Evolutionary conservation across 2,329 filamentous ascomycete genomes (phyloP).

Genomic region (Pseudocercospora pini-densiflorae): DNA sequence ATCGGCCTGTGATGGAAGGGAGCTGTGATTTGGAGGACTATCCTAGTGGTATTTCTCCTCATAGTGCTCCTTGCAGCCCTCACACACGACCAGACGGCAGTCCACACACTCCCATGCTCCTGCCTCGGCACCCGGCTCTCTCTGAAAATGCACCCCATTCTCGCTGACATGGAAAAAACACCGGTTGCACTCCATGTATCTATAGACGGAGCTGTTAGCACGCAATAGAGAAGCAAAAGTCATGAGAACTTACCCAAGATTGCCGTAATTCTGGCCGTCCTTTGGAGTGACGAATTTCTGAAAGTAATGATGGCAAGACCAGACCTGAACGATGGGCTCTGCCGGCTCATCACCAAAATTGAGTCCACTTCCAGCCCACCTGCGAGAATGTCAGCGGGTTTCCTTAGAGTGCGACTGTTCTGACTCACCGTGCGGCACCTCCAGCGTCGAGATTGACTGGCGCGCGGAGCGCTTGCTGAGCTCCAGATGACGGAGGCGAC

Average conservation of each 20-base stretch:
- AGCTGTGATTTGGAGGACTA: neutral
- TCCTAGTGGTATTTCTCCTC: neutral
- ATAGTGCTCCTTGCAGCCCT: constrained; percentile 10
- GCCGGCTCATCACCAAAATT: constrained; percentile 46
- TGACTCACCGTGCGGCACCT: constrained; percentile 23
- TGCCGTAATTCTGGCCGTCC: constrained; percentile 25
- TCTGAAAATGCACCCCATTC: neutral
- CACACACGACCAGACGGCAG: constrained; percentile 14
- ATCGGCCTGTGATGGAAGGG: neutral
- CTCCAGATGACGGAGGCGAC: neutral
- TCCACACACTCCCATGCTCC: constrained; percentile 13
- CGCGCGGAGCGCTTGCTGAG: constrained; percentile 6
- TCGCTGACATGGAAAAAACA: constrained; percentile 10
- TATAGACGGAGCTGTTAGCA: neutral
- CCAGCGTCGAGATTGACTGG: constrained; percentile 43
- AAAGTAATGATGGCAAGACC: constrained; percentile 36
- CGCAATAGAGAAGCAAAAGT: neutral
- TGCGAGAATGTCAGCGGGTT: neutral
- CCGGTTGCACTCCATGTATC: constrained; percentile 14
- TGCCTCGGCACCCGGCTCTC: neutral
- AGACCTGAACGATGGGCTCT: constrained; percentile 31
- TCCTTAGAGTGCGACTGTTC: neutral
- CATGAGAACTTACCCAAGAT: constrained; percentile 10
- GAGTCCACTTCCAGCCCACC: constrained; percentile 37
- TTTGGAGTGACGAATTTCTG: constrained; percentile 9